These are phyloP conservation scores for Prillingera fragicola DNA, from an alignment of 1,284 basidiomycete genomes.

Conservation along the genomic window DNA sequence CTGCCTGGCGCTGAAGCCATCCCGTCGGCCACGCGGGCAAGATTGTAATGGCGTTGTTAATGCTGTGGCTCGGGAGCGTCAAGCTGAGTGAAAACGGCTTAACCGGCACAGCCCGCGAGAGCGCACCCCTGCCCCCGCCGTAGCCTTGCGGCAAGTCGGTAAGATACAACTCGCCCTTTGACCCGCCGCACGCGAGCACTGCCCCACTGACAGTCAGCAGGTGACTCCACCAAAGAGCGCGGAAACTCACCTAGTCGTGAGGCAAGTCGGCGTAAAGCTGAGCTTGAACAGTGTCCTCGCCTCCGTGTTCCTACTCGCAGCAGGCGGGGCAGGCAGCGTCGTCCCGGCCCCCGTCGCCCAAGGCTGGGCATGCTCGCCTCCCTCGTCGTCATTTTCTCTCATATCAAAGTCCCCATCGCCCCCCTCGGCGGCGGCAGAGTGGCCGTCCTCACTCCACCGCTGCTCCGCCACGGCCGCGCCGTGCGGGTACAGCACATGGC, in stretches of 20 bases:
- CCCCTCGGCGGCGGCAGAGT: slow-evolving; percentile 6
- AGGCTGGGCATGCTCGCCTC: slow-evolving; percentile 2
- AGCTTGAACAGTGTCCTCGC: slow-evolving; percentile 27
- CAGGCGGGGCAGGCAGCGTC: not conserved
- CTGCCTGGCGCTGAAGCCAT: slow-evolving; percentile 22
- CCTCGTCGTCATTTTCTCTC: slow-evolving; percentile 4
- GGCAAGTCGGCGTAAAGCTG: slow-evolving; percentile 39
- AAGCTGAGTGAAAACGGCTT: slow-evolving; percentile 29
- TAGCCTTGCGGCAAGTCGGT: slow-evolving; percentile 25
- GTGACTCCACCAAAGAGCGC: not conserved
- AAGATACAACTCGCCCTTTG: slow-evolving; percentile 45
- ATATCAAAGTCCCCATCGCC: slow-evolving; percentile 4
- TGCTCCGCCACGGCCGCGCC: slow-evolving; percentile 31
- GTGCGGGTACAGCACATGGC: slow-evolving; percentile 36
- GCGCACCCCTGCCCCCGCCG: not conserved
- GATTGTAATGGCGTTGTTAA: slow-evolving; percentile 48
- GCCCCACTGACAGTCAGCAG: slow-evolving; percentile 19
- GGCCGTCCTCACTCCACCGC: slow-evolving; percentile 16
- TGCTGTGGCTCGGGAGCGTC: slow-evolving; percentile 32
- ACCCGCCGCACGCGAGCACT: slow-evolving; percentile 45
- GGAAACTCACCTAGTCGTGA: slow-evolving; percentile 37
- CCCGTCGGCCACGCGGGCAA: slow-evolving; percentile 36
- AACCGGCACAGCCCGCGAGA: slow-evolving; percentile 11
- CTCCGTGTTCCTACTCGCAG: not conserved
- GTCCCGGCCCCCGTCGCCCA: not conserved